These are phyloP conservation scores for Solanum medicagineum DNA, from an alignment of 257 asterid genomes.

Conservation along the genomic window DNA sequence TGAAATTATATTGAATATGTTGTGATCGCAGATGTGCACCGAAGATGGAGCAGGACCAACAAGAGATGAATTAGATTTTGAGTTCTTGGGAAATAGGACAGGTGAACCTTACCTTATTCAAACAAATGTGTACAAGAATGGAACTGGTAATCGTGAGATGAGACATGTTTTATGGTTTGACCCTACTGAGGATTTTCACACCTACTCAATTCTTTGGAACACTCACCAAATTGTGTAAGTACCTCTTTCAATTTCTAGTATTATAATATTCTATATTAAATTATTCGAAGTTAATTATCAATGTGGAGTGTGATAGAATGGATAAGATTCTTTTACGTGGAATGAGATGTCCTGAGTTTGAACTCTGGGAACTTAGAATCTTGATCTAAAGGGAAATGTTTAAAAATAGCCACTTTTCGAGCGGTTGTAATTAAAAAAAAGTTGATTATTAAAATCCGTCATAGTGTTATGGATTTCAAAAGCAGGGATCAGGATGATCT, in stretches of 20 bases:
- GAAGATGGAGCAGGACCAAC: conserved; percentile 75
- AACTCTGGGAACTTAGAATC: background rate
- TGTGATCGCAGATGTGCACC: conserved; percentile 62
- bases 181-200: conserved; percentile 72
- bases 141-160: conserved; percentile 88
- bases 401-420: background rate
- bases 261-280: background rate
- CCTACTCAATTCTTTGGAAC: conserved; percentile 83
- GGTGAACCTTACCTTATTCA: conserved; percentile 85
- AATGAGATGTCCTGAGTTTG: background rate
- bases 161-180: conserved; percentile 88
- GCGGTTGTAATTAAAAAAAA: background rate
- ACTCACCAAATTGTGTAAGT: conserved; percentile 63
- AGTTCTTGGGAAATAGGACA: conserved; percentile 86
- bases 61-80: conserved; percentile 90
- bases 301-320: background rate
- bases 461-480: background rate
- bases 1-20: background rate
- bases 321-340: background rate
- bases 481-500: background rate
- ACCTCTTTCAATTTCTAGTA: background rate
- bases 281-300: background rate
- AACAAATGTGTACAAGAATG: conserved; percentile 83
- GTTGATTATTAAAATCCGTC: background rate
- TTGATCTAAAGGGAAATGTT: background rate